phyloP scores from a whole-genome alignment of 2,329 filamentous ascomycete genomes.

The Phyllosticta citrichinensis region DNA sequence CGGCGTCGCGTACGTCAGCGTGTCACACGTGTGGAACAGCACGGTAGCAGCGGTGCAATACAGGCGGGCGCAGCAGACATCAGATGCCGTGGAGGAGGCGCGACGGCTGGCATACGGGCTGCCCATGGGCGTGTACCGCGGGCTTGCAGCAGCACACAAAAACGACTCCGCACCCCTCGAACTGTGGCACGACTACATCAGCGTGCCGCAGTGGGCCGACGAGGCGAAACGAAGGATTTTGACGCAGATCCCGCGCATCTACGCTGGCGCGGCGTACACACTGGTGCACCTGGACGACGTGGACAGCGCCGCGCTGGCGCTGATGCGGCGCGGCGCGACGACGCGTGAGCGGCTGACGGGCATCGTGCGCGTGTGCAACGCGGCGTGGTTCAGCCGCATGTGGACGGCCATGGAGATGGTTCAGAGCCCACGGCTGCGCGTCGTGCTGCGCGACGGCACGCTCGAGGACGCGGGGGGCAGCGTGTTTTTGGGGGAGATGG shows the following conservation, averaged over 20 bases:
- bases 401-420: constrained; percentile 16
- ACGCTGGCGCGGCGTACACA: background rate
- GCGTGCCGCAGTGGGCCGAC: constrained; percentile 12
- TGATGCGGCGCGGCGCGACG: background rate
- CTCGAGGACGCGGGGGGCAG: background rate
- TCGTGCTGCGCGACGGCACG: constrained; percentile 11
- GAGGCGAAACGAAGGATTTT: constrained; percentile 3
- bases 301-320: background rate
- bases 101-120: background rate
- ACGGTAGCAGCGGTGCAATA: constrained; percentile 1
- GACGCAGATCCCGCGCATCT: background rate
- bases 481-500: constrained; percentile 10
- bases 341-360: constrained; percentile 2
- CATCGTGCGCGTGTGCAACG: constrained; percentile 12
- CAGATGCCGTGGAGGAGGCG: background rate
- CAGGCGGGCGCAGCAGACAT: background rate
- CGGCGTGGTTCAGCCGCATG: constrained; percentile 14
- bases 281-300: background rate
- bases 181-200: constrained; percentile 16
- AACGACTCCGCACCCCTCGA: background rate
- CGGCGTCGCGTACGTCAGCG: background rate
- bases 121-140: background rate
- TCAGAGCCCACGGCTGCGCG: constrained; percentile 9
- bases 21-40: constrained; percentile 9
- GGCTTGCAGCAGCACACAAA: background rate